Conservation (phyloP, 345 rosid species). For the Murraya koenigii region DNA sequence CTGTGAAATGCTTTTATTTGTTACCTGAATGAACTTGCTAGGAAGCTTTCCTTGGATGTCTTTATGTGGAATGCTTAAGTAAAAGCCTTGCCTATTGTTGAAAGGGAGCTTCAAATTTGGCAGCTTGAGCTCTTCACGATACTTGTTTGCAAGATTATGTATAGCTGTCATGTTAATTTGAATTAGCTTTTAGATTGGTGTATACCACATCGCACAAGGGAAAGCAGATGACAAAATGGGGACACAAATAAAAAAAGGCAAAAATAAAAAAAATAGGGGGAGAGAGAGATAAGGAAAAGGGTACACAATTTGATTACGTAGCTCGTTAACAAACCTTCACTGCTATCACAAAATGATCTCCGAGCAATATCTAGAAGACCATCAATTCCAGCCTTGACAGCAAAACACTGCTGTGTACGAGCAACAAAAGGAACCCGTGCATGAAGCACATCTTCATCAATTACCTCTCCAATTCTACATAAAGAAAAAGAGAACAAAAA, state of each 20-base stretch:
- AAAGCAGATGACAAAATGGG: not conserved
- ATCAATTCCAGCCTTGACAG: conserved; percentile 92
- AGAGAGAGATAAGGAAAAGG: not conserved
- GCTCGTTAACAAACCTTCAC: conserved; percentile 67
- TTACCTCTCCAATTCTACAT: conserved; percentile 77
- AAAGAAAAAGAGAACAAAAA: not conserved
- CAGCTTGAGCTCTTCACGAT: conserved; percentile 80
- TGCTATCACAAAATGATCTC: conserved; percentile 92
- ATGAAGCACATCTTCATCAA: conserved; percentile 95
- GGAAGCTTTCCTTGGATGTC: conserved; percentile 91
- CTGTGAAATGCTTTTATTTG: conserved; percentile 8
- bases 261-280: not conserved
- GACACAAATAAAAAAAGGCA: not conserved
- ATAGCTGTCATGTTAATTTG: conserved; percentile 51
- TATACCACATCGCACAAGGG: conserved; percentile 4
- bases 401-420: conserved; percentile 98
- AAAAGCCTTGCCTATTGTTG: conserved; percentile 96
- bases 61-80: conserved; percentile 84
- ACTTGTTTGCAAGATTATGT: conserved; percentile 86
- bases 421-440: conserved; percentile 94
- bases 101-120: conserved; percentile 95
- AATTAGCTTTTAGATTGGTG: conserved; percentile 17
- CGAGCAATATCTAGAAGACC: conserved; percentile 91
- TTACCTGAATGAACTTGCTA: conserved; percentile 88
- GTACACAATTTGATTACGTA: conserved; percentile 1